phyloP scores from a whole-genome alignment of 176 grass and related monocot genomes.

The Neostapfia colusana region DNA sequence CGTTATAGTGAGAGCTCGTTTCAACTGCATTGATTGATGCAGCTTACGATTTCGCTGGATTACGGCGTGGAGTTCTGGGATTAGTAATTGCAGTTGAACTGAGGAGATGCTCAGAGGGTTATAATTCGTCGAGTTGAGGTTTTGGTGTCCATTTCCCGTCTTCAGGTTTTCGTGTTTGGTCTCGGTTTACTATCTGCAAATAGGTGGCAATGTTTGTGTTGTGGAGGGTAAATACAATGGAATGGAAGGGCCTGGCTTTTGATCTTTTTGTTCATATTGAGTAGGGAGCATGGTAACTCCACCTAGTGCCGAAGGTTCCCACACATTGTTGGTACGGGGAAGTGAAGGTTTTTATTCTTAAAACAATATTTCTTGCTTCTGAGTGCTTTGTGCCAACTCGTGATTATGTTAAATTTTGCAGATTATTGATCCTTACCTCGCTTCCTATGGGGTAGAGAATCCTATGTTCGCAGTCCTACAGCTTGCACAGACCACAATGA shows the following conservation, averaged over 20 bases:
- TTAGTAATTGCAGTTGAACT: not conserved
- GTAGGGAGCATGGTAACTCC: not conserved
- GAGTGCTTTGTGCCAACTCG: not conserved
- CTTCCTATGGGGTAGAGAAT: constrained; percentile 93
- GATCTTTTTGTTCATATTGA: not conserved
- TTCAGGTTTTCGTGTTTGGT: not conserved
- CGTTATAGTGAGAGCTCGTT: not conserved
- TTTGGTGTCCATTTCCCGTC: not conserved
- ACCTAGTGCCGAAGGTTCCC: too few relatives aligned
- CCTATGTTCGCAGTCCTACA: constrained; percentile 89
- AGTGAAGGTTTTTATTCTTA: not conserved
- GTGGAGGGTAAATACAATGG: not conserved
- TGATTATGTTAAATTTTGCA: constrained; percentile 28
- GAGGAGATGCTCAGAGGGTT: not conserved
- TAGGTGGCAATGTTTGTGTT: not conserved
- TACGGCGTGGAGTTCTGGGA: not conserved
- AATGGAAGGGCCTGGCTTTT: not conserved
- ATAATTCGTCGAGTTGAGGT: not conserved
- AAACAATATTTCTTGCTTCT: not conserved
- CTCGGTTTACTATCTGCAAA: not conserved
- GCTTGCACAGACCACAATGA: constrained; percentile 94
- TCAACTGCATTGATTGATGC: not conserved
- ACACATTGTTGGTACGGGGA: too few relatives aligned
- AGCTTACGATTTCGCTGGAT: not conserved
- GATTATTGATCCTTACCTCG: constrained; percentile 88